Conservation (phyloP, 2,329 filamentous ascomycete species). For the Zymoseptoria crescenta region DNA sequence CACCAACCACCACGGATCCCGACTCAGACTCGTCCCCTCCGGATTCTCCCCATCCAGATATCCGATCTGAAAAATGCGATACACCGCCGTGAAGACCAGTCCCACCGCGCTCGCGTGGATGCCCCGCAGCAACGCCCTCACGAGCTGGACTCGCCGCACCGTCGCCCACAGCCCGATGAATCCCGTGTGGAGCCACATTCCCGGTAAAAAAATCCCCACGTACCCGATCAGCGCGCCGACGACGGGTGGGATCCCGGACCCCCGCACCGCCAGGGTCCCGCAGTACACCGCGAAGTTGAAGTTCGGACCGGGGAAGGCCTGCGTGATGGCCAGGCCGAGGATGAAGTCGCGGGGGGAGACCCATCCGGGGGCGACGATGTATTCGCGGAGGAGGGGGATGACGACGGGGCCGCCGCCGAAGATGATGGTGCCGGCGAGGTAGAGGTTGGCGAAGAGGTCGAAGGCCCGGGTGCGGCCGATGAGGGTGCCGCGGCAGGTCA, state of each 20-base stretch:
- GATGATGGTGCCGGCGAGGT: conserved; percentile 59
- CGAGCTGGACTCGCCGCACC: conserved; percentile 29
- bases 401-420: conserved; percentile 41
- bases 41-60: conserved; percentile 33
- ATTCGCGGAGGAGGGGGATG: conserved; percentile 36
- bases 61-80: conserved; percentile 38
- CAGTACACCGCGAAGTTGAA: conserved; percentile 46
- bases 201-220: conserved; percentile 36
- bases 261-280: conserved; percentile 32
- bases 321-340: conserved; percentile 62
- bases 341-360: conserved; percentile 64
- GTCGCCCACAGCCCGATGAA: conserved; percentile 34
- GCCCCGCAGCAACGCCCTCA: conserved; percentile 31
- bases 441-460: conserved; percentile 63
- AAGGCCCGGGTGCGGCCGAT: conserved; percentile 42
- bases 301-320: conserved; percentile 60
- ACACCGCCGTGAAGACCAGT: conserved; percentile 39
- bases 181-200: conserved; percentile 31
- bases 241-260: conserved; percentile 22
- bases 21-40: conserved; percentile 30
- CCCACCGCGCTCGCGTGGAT: conserved; percentile 39
- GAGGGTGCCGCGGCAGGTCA: conserved; percentile 42
- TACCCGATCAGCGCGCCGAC: conserved; percentile 33
- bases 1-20: conserved; percentile 41
- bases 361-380: conserved; percentile 59